Evolutionary conservation across 176 grass and related monocot species (phyloP).

Genomic region (Aegilops longissima): DNA sequence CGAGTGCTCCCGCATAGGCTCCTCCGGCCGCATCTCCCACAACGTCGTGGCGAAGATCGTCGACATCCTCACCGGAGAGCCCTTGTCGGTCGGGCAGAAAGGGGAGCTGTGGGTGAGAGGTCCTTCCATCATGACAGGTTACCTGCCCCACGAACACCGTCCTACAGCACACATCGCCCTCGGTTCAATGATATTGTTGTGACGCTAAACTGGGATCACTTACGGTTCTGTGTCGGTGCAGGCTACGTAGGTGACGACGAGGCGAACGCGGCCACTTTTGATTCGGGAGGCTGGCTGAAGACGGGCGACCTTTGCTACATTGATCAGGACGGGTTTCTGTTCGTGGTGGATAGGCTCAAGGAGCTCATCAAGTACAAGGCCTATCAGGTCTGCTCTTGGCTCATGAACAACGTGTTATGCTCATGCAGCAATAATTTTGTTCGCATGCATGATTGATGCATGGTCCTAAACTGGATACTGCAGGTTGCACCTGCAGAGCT

Average conservation of each 20-base stretch:
- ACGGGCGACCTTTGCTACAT: slow-evolving; percentile 83
- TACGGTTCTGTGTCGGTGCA: not conserved
- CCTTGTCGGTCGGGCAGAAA: slow-evolving; percentile 41
- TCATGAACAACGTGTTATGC: not conserved
- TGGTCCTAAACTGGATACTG: not conserved
- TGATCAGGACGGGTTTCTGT: slow-evolving; percentile 63
- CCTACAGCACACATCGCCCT: not conserved
- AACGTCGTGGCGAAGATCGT: slow-evolving; percentile 59
- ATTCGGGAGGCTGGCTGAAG: slow-evolving; percentile 73
- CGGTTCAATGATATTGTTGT: no score
- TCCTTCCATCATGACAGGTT: slow-evolving; percentile 66
- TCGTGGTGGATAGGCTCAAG: slow-evolving; percentile 68
- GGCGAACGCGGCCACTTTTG: slow-evolving; percentile 53
- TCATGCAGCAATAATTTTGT: not conserved
- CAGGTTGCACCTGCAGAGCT: slow-evolving; percentile 85
- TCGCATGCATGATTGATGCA: no score
- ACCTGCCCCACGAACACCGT: not conserved
- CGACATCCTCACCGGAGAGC: slow-evolving; percentile 30
- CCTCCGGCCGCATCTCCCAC: slow-evolving; percentile 41
- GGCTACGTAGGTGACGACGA: slow-evolving; percentile 77
- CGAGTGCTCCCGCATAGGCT: slow-evolving; percentile 53
- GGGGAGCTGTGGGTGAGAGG: slow-evolving; percentile 65
- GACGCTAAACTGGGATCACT: not conserved
- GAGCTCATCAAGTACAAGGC: slow-evolving; percentile 94
- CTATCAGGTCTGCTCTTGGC: slow-evolving; percentile 57